Conservation (phyloP, 495 filamentous ascomycete genomes). For the Hypoxylon lienhwacheense region DNA sequence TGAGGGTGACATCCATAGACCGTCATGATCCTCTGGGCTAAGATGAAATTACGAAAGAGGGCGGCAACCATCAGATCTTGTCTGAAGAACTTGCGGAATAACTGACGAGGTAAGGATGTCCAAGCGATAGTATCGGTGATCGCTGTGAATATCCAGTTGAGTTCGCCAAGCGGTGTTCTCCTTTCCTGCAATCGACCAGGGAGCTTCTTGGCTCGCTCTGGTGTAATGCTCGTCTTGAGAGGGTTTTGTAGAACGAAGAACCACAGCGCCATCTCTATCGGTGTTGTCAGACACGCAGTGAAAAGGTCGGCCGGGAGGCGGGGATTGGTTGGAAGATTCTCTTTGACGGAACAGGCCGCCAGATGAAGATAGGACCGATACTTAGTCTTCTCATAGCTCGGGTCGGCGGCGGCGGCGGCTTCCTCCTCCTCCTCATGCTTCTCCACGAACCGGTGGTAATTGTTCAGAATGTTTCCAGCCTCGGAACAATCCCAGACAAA, state of each 20-base stretch:
- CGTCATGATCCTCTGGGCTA: constrained; percentile 93
- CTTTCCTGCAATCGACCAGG: constrained; percentile 87
- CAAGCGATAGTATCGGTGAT: constrained; percentile 99
- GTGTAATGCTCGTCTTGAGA: constrained; percentile 69
- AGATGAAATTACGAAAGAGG: constrained; percentile 91
- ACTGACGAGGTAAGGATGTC: constrained; percentile 83
- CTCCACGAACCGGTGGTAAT: constrained; percentile 90
- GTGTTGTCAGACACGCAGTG: constrained; percentile 92
- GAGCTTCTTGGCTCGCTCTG: constrained; percentile 78
- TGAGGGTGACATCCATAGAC: constrained; percentile 93
- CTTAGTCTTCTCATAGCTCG: constrained; percentile 68
- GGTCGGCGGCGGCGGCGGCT: constrained; percentile 71
- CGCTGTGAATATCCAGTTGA: constrained; percentile 99
- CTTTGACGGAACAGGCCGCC: constrained; percentile 83
- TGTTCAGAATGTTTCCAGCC: constrained; percentile 90
- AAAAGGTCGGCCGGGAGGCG: constrained; percentile 93
- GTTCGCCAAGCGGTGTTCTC: constrained; percentile 90
- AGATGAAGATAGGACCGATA: constrained; percentile 79
- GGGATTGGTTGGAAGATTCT: constrained; percentile 96
- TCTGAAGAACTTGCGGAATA: constrained; percentile 95
- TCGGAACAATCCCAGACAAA: constrained; percentile 98
- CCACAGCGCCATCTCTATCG: constrained; percentile 93
- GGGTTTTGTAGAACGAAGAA: constrained; percentile 95
- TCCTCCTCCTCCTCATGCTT: constrained; percentile 87
- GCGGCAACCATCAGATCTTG: constrained; percentile 99